Evolutionary conservation across 179 eudicot species (phyloP), one percentile per base, ranked within the genome.

Genomic region (Patellifolia procumbens): DNA sequence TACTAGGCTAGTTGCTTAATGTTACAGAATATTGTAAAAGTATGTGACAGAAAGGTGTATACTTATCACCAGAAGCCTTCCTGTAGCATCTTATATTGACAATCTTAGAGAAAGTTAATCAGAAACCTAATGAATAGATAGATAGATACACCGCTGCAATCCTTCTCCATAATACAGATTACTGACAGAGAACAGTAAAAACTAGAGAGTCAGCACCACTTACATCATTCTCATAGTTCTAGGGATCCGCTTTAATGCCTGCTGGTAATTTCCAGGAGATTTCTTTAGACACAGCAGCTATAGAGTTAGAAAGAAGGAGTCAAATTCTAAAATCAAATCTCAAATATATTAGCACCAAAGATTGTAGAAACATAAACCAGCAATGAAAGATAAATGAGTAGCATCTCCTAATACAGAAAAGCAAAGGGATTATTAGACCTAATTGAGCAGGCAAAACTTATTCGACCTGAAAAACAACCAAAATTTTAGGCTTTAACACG

Each of bases 191-290:
- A 61, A 31, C 66, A 63, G 24, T 34, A 63, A 63, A 9, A 22
- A 69, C 65, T 32, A 58, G 59, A 66, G 76, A 49, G 16, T 7
- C 26, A 62, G 24, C 56, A 66, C 69, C 59, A 89, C 97, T 91
- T 85, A 95, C 99, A 95, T 95, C 99, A 95, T 95, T 87, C 99
- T 86, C 45, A 95, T 84, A 70, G 99, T 95, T 83, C 99, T 87
- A 55, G 99, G 99, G 73, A 95, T 88, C 64, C 91, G 89, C 83
- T 85, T 88, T 45, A 95, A 75, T 48, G 97, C 97, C 77, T 91
- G 95, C 76, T 87, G 86, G 81, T 90, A 88, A 80, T 93, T 90
- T 73, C 92, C 97, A 43, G 99, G 97, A 84, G 70, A 79, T 75
- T 85, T 95, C 85, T 90, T 91, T 77, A 95, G 78, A 80, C 90